Conservation (phyloP, 148 eudicot genomes). For the Rhododendron griersonianum region DNA sequence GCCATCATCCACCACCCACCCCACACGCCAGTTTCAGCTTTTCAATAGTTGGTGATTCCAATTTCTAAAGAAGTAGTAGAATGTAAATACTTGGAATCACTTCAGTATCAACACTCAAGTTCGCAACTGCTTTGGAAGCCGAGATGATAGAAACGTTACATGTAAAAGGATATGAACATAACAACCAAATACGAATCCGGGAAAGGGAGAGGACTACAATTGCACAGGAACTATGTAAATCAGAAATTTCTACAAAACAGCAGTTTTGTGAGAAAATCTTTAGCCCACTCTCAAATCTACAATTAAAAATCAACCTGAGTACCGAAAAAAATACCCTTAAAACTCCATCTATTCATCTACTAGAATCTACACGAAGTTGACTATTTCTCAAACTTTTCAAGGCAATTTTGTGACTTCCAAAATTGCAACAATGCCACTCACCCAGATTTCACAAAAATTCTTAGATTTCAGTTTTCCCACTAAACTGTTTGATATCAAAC, state of each 20-base stretch:
- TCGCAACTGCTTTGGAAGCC: background rate
- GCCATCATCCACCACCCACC: background rate
- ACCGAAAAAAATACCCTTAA: background rate
- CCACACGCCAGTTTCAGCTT: background rate
- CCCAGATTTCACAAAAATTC: background rate
- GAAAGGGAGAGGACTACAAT: background rate
- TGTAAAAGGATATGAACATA: background rate
- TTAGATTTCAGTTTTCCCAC: background rate
- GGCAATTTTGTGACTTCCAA: background rate
- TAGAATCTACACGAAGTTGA: background rate
- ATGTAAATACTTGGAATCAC: background rate
- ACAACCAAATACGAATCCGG: background rate
- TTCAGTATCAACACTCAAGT: background rate
- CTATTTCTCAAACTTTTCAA: background rate
- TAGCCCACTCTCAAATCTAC: background rate
- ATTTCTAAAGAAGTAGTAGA: background rate
- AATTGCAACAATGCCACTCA: background rate
- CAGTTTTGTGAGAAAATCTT: background rate
- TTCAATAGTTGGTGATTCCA: background rate
- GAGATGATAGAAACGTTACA: background rate
- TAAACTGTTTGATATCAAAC: background rate
- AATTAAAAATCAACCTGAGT: background rate
- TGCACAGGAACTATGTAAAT: background rate
- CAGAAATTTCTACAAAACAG: background rate
- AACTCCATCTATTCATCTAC: background rate